Conservation (phyloP, 352 stramenopile genomes). For the Elongisporangium prolatum region DNA sequence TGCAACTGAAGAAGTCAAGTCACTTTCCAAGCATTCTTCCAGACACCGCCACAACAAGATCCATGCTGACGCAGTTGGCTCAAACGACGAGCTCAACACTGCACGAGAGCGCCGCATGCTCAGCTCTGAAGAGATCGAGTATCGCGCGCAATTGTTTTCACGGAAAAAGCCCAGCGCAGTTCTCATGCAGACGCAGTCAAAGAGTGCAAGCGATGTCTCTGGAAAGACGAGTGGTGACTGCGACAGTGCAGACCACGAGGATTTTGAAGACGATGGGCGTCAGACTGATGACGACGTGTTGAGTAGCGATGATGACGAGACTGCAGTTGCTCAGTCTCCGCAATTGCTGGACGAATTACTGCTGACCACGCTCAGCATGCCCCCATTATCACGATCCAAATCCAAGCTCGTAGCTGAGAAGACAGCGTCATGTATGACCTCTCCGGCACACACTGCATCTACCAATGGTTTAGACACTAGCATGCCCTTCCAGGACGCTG, state of each 20-base stretch:
- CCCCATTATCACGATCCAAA: constrained; percentile 32
- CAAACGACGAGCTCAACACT: constrained; percentile 1
- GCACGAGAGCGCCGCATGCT: constrained; percentile 32
- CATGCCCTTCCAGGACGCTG: not conserved
- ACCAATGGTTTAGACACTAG: not conserved
- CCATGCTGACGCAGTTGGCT: constrained; percentile 10
- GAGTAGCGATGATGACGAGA: constrained; percentile 56
- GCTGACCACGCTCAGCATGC: constrained; percentile 72
- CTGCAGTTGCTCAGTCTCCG: constrained; percentile 53
- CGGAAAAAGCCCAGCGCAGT: constrained; percentile 41
- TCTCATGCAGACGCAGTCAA: not conserved
- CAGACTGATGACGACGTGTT: constrained; percentile 30
- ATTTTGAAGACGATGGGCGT: not conserved
- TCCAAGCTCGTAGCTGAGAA: not conserved
- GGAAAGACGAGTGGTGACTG: constrained; percentile 1
- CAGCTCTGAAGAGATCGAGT: constrained; percentile 59
- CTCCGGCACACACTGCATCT: not conserved
- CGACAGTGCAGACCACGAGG: not conserved
- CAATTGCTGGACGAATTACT: constrained; percentile 70
- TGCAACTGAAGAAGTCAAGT: not conserved
- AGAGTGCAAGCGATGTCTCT: not conserved
- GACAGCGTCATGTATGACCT: not conserved
- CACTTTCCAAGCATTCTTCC: constrained; percentile 3
- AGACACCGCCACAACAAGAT: constrained; percentile 28
- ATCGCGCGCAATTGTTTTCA: constrained; percentile 55